phyloP scores from a whole-genome alignment of 2,329 filamentous ascomycete genomes.

The Aspergillus luchuensis region DNA sequence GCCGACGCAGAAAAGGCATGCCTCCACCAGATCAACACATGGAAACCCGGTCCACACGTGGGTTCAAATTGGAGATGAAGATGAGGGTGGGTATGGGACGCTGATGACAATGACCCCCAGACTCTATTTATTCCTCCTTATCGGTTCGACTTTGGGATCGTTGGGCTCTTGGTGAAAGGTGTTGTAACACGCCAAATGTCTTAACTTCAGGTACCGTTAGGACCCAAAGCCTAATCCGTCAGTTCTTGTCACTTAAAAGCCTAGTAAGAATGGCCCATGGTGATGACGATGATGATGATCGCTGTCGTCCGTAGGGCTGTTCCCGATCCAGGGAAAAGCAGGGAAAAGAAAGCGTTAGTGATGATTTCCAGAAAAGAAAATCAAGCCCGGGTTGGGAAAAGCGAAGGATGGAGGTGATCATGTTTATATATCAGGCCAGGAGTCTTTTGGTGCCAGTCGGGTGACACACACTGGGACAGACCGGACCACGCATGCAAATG shows the following conservation, averaged over 20 bases:
- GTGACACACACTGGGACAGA: constrained; percentile 15
- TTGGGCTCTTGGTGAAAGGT: not conserved
- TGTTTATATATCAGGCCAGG: constrained; percentile 14
- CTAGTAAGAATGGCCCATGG: constrained; percentile 13
- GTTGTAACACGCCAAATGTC: constrained; percentile 17
- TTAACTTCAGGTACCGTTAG: constrained; percentile 21
- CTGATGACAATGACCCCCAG: not conserved
- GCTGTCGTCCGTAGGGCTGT: constrained; percentile 1
- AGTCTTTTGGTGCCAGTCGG: constrained; percentile 13
- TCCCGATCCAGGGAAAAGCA: not conserved
- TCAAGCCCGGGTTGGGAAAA: not conserved
- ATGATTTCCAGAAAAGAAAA: not conserved
- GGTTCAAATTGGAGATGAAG: not conserved
- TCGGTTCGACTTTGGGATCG: not conserved
- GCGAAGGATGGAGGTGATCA: constrained; percentile 4
- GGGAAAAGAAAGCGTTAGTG: not conserved
- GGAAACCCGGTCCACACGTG: constrained; percentile 9
- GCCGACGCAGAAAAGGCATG: constrained; percentile 6
- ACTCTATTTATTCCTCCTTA: not conserved
- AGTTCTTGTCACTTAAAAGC: constrained; percentile 15
- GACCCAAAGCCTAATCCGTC: constrained; percentile 19
- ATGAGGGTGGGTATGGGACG: not conserved
- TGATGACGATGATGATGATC: constrained; percentile 14
- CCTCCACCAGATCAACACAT: constrained; percentile 7
- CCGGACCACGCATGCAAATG: constrained; percentile 26